These are phyloP conservation scores for Eucalyptus marginata DNA, from an alignment of 345 rosid species.

Conservation along the genomic window DNA sequence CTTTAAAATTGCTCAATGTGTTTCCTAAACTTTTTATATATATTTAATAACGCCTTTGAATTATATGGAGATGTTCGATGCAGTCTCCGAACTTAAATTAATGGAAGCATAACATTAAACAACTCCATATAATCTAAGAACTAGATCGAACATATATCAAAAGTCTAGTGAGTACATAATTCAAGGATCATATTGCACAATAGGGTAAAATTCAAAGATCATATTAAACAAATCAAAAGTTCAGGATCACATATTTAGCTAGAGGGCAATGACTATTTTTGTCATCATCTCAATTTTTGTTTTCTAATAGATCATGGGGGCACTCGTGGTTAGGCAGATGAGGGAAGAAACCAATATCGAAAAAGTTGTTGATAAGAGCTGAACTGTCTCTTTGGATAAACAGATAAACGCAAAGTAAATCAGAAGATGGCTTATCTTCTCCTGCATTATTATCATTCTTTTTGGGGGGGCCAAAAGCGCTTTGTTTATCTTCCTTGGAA, in stretches of 20 bases:
- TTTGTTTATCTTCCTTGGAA: neutral
- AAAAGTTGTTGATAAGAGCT: neutral
- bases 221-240: too few relatives aligned
- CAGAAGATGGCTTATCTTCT: neutral
- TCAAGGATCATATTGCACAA: neutral
- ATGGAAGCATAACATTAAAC: neutral
- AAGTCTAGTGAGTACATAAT: neutral
- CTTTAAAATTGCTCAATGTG: neutral
- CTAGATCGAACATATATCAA: neutral
- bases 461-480: neutral
- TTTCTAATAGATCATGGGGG: neutral
- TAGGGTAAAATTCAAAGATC: neutral
- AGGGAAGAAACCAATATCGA: neutral
- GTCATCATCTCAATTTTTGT: neutral
- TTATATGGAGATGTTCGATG: neutral
- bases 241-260: neutral
- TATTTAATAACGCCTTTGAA: neutral
- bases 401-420: neutral
- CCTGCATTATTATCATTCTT: neutral
- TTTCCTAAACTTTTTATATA: accelerated
- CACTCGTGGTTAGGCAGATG: neutral
- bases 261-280: neutral
- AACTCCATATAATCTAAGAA: neutral
- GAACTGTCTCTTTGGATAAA: neutral
- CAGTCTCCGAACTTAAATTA: accelerated